Base-by-base conservation (phyloP, 768 basidiomycete genomes). In the Collybiopsis confluens region DNA sequence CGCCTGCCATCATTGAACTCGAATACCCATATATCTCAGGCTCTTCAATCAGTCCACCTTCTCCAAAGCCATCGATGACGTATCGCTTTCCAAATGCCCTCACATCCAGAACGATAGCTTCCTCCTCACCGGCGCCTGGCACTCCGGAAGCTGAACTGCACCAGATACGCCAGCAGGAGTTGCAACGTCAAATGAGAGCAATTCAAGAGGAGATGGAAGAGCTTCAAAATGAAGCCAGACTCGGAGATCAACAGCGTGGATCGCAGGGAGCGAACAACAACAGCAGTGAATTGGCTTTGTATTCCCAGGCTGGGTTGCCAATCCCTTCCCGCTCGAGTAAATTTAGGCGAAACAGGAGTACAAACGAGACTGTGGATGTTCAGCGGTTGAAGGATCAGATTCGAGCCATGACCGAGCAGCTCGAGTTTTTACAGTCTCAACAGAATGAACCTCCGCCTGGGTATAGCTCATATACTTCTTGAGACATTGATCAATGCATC, bases 371-470 rank as follows among this genome's bases (percentile, higher is more conserved):
- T 5, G n/a, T 13, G 15, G 46, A 46, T 27, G 46, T 47, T 0
- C 20, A 20, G 15, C 23, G 30, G 23, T 23, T 46, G 40, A 54
- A 42, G 46, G 38, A 33, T n/a, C 52, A 53, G 4, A 45, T 53
- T 23, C 26, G 16, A 23, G 15, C 20, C n/a, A 53, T 58, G 54
- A 33, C 43, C 27, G 36, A 45, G 23, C 54, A 55, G 38, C 55
- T 58, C 27, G 36, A 10, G 18, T 35, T 38, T 5, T 35, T 58
- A 37, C 48, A 58, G 33, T 20, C 28, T 28, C 57, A 58, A 23
- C 40, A 28, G 13, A 37, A 56, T 44, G 55, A 56, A 26, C 55
- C 55, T 5, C 55, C 55, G 15, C 55, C 55, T 35, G 55, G 55
- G 26, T 56, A 56, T 47, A 20, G 42, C 11, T 24, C 54, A n/a